Conservation (phyloP, 2,329 filamentous ascomycete genomes). For the Cladophialophora immunda region DNA sequence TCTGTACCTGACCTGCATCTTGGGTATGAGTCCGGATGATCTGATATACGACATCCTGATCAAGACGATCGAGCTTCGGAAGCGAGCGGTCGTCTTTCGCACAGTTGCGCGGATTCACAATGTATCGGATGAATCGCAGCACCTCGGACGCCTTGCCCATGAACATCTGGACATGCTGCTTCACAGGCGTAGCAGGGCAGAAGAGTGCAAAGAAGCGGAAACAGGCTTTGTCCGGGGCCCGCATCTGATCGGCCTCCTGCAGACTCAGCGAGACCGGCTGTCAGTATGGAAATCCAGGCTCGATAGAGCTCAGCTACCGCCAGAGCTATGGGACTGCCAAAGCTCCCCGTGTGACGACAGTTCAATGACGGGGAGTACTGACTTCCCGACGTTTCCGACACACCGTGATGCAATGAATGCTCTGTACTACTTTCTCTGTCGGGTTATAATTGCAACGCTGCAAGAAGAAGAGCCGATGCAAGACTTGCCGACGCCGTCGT, state of each 20-base stretch:
- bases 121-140: conserved; percentile 12
- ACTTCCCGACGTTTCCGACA: background rate
- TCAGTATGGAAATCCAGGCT: conserved; percentile 35
- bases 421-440: conserved; percentile 28
- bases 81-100: conserved; percentile 34
- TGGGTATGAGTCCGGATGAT: conserved; percentile 38
- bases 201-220: conserved; percentile 23
- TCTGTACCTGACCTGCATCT: conserved; percentile 34
- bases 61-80: conserved; percentile 39
- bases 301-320: background rate
- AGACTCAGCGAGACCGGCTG: conserved; percentile 34
- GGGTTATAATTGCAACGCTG: conserved; percentile 10
- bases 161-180: conserved; percentile 8
- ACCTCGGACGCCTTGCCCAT: conserved; percentile 2
- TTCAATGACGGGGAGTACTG: background rate
- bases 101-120: conserved; percentile 26
- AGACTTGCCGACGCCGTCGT: background rate
- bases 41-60: conserved; percentile 41
- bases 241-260: conserved; percentile 34
- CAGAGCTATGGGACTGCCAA: too few species aligned
- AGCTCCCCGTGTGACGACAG: background rate
- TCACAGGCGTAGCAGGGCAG: background rate
- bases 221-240: conserved; percentile 32
- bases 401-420: conserved; percentile 25
- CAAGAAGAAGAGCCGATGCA: background rate